A percentile compares a stretch with the other conserved stretches of the same genome.
These are phyloP conservation scores for Ambrosia hybrid DNA, from an alignment of 140 eudicot genomes.

Conservation along the genomic window DNA sequence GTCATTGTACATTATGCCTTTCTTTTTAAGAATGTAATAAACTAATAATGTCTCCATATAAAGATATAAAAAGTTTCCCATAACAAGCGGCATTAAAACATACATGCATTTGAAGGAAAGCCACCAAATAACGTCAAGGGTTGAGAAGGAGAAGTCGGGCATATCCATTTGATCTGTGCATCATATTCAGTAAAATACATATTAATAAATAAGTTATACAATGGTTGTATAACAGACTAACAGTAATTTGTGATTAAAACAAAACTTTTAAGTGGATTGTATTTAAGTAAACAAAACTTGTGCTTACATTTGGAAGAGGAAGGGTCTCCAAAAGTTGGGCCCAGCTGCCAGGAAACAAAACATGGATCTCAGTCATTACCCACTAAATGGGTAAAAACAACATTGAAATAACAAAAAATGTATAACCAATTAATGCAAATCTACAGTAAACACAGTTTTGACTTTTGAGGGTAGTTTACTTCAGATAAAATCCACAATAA, in stretches of 20 bases:
- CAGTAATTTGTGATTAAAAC: neutral
- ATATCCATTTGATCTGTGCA: conserved; percentile 97
- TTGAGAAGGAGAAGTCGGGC: conserved; percentile 95
- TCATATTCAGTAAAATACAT: conserved; percentile 17
- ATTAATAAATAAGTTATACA: neutral
- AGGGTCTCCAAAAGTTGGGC: conserved; percentile 88
- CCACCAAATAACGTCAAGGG: conserved; percentile 90
- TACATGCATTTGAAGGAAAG: conserved; percentile 96
- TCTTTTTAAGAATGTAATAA: no score
- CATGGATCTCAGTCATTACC: conserved; percentile 23
- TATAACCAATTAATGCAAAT: neutral
- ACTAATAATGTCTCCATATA: neutral
- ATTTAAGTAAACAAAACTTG: neutral
- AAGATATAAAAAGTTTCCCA: neutral
- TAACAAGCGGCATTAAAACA: conserved; percentile 26
- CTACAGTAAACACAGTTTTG: neutral
- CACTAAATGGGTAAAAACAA: conserved; percentile 29
- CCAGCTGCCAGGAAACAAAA: conserved; percentile 74
- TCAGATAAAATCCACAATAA: neutral
- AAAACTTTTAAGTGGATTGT: neutral
- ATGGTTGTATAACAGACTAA: neutral
- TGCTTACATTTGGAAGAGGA: conserved; percentile 93
- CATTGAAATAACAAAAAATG: neutral
- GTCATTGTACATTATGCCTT: no score
- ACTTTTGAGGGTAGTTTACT: neutral